Base-by-base conservation (phyloP, 2,329 filamentous ascomycete species). In the Parastagonospora nodorum region DNA sequence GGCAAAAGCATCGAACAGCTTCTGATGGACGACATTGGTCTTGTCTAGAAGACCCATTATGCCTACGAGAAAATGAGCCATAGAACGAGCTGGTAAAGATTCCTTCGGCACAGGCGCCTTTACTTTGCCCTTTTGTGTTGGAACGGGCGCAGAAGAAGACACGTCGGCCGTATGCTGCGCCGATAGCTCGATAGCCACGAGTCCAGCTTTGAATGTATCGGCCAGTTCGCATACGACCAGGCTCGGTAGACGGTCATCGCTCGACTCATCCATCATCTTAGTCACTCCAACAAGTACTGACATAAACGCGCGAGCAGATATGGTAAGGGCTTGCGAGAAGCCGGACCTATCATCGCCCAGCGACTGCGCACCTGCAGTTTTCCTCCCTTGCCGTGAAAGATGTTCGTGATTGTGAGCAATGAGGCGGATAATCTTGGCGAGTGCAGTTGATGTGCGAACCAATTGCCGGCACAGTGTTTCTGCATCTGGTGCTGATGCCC, bases 1-100 rank as follows among this genome's bases (percentile, higher is more conserved):
- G 1, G 73, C 61, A 30, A 77, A 74, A 2, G 75, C 76, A 61
- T 79, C 77, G 45, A 78, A 78, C 1, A 80, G 53, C 15, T 72
- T 60, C 28, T 70, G 69, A 35, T 79, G 75, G 9, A 65, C 35
- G 4, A 61, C 48, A 14, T 68, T 56, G 8, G 65, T 69, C 27
- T 72, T 60, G 28, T 76, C 71, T 1, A 78, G 65, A 11, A 68
- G 58, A 0, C 69, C 64, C 4, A 78, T 51, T 2, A 76, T 55
- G 4, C 67, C 67, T 1, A 63, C 64, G 0, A 79, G 58, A 19
- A 78, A 68, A 16, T 71, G 66, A 2, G 74, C 65, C 9, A 73
- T 39, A 10, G 57, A 55, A 14, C 65, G 65, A 10, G 64, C 59
- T 4, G 66, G 55, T 33, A 48, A 52, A 19, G 58, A 63, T 31